A percentile compares a stretch with the other conserved stretches of the same genome.
Conservation (phyloP, 2,329 filamentous ascomycete genomes). For the Beauveria caledonica region DNA sequence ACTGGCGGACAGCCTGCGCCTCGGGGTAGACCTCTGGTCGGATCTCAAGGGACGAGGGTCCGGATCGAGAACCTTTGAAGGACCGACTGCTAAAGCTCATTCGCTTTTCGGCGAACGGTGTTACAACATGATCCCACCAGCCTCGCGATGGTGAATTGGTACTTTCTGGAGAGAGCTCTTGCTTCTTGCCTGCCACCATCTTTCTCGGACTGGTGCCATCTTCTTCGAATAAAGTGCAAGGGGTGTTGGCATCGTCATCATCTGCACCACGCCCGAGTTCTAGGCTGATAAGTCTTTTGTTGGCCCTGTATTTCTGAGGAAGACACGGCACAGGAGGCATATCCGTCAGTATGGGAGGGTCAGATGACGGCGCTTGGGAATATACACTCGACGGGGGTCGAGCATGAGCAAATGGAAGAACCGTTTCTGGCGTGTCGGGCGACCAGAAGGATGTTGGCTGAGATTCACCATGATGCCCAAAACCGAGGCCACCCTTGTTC, state of each 20-base stretch:
- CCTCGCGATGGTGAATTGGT: slow-evolving; percentile 54
- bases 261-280: slow-evolving; percentile 16
- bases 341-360: slow-evolving; percentile 21
- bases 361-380: slow-evolving; percentile 42
- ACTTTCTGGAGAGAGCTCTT: slow-evolving; percentile 34
- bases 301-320: slow-evolving; percentile 35
- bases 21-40: slow-evolving; percentile 10
- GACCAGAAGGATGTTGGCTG: slow-evolving; percentile 49
- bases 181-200: slow-evolving; percentile 30
- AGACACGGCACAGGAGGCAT: slow-evolving; percentile 54
- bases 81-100: slow-evolving; percentile 35
- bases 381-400: slow-evolving; percentile 52
- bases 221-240: slow-evolving; percentile 63
- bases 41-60: slow-evolving; percentile 2
- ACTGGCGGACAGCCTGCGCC: neutral
- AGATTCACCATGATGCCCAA: slow-evolving; percentile 16
- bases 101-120: slow-evolving; percentile 51
- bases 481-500: neutral
- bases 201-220: slow-evolving; percentile 42
- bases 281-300: slow-evolving; percentile 27
- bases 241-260: slow-evolving; percentile 42
- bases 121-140: slow-evolving; percentile 73
- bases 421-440: slow-evolving; percentile 49
- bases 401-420: slow-evolving; percentile 31
- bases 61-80: slow-evolving; percentile 15